Base-by-base conservation (phyloP, 2,329 filamentous ascomycete species). In the Fusarium coffeatum region DNA sequence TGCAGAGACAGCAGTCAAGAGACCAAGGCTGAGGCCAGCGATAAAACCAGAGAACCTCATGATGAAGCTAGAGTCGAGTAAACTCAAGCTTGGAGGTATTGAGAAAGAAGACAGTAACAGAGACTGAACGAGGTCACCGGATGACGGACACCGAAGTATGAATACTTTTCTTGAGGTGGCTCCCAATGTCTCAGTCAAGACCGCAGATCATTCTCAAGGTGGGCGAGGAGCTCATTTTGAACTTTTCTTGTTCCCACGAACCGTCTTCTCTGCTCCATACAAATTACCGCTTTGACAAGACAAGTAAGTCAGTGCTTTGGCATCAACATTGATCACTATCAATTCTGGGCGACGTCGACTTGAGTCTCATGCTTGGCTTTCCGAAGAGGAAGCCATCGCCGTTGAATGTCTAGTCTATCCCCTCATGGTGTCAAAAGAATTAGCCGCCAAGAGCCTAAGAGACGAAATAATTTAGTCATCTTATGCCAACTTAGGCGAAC, bases 351-450 rank as follows among this genome's bases (percentile, higher is more conserved):
- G 55, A 68, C 46, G 43, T 71, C 58, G 46, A 71, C 30, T 53
- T 55, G 20, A 25, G 15, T 22, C 13, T 25, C 48, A 73, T 42
- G 16, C 57, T 30, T 23, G 60, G 16, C 27, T n/a, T 69, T 72
- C 30, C 30, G 71, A 74, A 72, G 34, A 30, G 72, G 72, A 74
- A 74, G 58, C 63, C 66, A 72, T 63, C 47, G 55, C 72, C 72
- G 72, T 22, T 45, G 6, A 53, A 12, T 5, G 18, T 53, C 18
- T 20, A 27, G 23, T 37, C 34, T n/a, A 37, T 37, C 34, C 34
- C 34, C 10, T 37, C 34, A n/a, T 37, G 34, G 34, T 37, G 34
- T 37, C 18, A n/a, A n/a, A 37, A 37, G 34, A 37, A 37, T 37
- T 37, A 7, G 34, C 34, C 34, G 34, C 34, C 34, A 37, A 37